phyloP scores from a whole-genome alignment of 2,329 filamentous ascomycete genomes.

The Ophiostoma tasmaniense region DNA sequence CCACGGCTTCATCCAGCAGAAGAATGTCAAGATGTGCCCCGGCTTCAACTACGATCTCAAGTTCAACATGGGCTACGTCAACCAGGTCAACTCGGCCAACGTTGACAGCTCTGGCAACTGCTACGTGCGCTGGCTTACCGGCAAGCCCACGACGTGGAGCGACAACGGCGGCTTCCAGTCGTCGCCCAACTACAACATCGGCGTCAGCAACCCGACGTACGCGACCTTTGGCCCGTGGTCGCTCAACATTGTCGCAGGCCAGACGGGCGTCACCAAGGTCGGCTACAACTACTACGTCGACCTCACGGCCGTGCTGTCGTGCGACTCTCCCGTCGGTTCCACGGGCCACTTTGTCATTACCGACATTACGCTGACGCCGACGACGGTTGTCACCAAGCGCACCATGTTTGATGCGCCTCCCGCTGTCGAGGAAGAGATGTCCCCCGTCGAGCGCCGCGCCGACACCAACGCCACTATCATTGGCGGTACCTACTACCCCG shows the following conservation, averaged over 20 bases:
- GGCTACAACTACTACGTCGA: slow-evolving; percentile 14
- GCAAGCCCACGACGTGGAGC: slow-evolving; percentile 11
- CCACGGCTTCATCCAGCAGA: slow-evolving; percentile 12
- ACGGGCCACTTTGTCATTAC: background rate
- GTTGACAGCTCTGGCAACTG: slow-evolving; percentile 11
- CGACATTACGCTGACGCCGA: background rate
- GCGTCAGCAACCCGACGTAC: slow-evolving; percentile 14
- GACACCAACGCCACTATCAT: background rate
- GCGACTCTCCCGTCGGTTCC: background rate
- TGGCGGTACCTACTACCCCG: slow-evolving; percentile 1
- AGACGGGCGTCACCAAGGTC: slow-evolving; percentile 11
- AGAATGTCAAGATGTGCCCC: slow-evolving; percentile 15
- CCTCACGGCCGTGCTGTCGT: slow-evolving; percentile 11
- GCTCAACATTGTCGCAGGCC: slow-evolving; percentile 9
- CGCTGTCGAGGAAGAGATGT: background rate
- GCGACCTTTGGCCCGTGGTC: slow-evolving; percentile 12
- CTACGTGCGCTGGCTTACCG: slow-evolving; percentile 14
- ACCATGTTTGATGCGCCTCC: background rate
- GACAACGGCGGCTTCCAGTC: slow-evolving; percentile 14
- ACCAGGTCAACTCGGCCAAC: slow-evolving; percentile 8
- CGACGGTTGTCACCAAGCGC: background rate
- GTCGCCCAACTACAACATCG: slow-evolving; percentile 13
- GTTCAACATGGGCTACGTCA: slow-evolving; percentile 15
- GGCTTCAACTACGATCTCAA: slow-evolving; percentile 14
- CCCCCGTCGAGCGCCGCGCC: background rate